Base-by-base conservation (phyloP, 495 filamentous ascomycete genomes). In the Talaromyces wortmannii region DNA sequence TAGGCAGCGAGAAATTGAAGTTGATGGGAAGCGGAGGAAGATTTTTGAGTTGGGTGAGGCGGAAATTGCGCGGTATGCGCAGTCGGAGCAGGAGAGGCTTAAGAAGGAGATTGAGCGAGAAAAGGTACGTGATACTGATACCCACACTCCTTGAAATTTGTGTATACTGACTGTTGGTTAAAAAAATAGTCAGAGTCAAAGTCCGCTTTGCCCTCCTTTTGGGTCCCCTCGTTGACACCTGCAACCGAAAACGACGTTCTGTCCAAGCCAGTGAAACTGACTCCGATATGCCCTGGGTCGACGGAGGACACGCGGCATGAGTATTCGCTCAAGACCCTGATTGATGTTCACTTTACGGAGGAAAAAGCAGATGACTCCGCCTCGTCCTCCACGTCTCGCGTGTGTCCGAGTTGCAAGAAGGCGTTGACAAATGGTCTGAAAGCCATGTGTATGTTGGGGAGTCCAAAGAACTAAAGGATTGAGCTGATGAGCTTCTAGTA, bases 351-450 rank as follows among this genome's bases (percentile, higher is more conserved):
- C 52, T 98, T 98, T 63, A 85, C 84, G 0, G 86, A 89, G 57
- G 88, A 92, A 56, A 81, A 82, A 31, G 61, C 58, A 0, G 83
- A 84, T 53, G 62, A 76, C 4, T 70, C 75, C 7, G 80, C 75
- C 4, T 78, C 77, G 29, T 67, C 23, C 23, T 23, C 73, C 7
- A 58, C 73, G 7, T 75, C 78, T 42, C 77, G 87, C 31, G 81
- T 89, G 53, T 98, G 94, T 70, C 94, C 94, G 0, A 87, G 87
- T 50, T 98, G 94, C 71, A 87, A 88, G 61, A 96, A 92, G 74
- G 83, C 71, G 0, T 73, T 98, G 29, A 86, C 78, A 59, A 97
- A 97, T 67, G 80, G 85, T 5, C 84, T 88, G 13, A 91, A 89
- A 65, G 92, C 91, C 7, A 84, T 89, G 69, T 74, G 79, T 83